A percentile compares a stretch with the other conserved stretches of the same genome.
Evolutionary conservation across 1,284 basidiomycete genomes (phyloP).

Genomic region (Ceratobasidium sp.): DNA sequence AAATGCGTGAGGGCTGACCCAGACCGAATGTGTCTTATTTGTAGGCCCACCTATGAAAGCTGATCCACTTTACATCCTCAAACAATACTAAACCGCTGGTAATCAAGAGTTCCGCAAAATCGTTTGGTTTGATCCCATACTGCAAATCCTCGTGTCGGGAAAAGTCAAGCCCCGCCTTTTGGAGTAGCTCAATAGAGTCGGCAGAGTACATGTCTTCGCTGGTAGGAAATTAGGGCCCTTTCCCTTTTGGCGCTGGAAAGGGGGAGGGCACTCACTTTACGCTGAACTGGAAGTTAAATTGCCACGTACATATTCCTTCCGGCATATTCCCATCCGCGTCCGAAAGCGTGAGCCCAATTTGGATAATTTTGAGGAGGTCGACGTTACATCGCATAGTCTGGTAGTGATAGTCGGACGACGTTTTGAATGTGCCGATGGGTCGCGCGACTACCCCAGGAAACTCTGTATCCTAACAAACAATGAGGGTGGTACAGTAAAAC

Average conservation of each 20-base stretch:
- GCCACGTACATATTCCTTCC: constrained; percentile 92
- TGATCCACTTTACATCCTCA: constrained; percentile 94
- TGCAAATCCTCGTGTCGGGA: constrained; percentile 79
- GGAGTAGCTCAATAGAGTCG: constrained; percentile 92
- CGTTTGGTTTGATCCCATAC: constrained; percentile 91
- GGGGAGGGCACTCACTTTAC: constrained; percentile 66
- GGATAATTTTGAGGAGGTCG: constrained; percentile 96
- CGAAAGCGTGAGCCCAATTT: constrained; percentile 92
- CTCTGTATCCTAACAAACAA: constrained; percentile 82
- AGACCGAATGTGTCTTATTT: not conserved
- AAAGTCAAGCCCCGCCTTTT: constrained; percentile 96
- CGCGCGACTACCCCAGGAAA: constrained; percentile 98
- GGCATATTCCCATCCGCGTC: constrained; percentile 93
- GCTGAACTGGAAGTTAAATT: constrained; percentile 98
- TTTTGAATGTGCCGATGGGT: constrained; percentile 95
- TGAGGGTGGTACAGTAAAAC: constrained; percentile 43
- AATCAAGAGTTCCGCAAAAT: constrained; percentile 97
- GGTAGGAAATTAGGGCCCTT: constrained; percentile 28
- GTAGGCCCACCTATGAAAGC: constrained; percentile 89
- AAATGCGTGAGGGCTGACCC: constrained; percentile 22
- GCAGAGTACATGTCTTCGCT: constrained; percentile 98
- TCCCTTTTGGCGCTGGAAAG: not conserved
- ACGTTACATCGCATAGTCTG: constrained; percentile 99
- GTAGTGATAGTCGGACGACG: constrained; percentile 98
- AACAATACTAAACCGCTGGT: constrained; percentile 92